Base-by-base conservation (phyloP, 805 yeast genomes). In the Lipomyces anomalus region DNA sequence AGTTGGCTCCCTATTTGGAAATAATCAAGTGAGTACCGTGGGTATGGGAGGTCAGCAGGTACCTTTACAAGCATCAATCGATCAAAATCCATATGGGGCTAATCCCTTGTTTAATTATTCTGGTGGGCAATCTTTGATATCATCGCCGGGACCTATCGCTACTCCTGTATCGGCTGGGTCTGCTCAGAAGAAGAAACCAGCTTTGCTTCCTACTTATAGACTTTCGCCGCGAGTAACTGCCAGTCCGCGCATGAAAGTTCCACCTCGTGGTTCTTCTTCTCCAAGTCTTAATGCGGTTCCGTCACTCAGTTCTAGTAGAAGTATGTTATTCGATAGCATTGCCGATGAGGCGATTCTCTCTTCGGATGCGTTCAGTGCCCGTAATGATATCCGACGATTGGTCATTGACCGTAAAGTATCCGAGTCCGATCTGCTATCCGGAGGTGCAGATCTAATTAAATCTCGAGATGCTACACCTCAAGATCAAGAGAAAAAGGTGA, bases 41-140 rank as follows among this genome's bases (percentile, higher is more conserved):
- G 52, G 46, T 6, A 37, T 21, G 9, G 21, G 20, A 21, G 56
- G 53, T 38, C 64, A 52, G 47, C 62, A 54, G 43, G 64, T 57
- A 32, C 64, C 64, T 9, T 48, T 57, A 6, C 60, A 56, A 39
- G 66, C 72, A 35, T 55, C 67, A 26, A 60, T 66, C 43, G 70
- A 67, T 46, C 70, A 72, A 48, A 77, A 82, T 60, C 95, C 96
- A 36, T 89, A 85, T 61, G 95, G 95, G 1, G 73, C 77, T 39
- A 80, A 81, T 56, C 84, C 88, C 4, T 68, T 89, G 42, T 86
- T 84, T 56, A 46, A 53, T 29, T 29, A 38, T 7, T 47, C 67
- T 3, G 63, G 61, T 26, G 59, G 65, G n/a, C 67, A 67, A 6
- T 56, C 58, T 23, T 60, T 68, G 13, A 67, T 71, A 4, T 42